Conservation (phyloP, 768 basidiomycete genomes). For the Amanita phalloides region DNA sequence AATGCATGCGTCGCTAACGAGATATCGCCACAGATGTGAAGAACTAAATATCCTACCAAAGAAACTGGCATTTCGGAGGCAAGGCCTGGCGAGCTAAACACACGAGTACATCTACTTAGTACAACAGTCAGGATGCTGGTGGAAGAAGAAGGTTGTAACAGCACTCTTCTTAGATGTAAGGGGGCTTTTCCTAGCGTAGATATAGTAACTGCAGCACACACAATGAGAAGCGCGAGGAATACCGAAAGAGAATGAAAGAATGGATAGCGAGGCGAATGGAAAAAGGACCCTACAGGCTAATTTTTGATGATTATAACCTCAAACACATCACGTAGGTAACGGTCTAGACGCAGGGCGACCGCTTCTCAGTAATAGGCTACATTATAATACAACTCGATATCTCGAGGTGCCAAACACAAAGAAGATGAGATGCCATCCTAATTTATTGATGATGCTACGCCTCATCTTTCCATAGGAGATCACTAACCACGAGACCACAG, state of each 20-base stretch:
- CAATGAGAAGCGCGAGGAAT: not conserved
- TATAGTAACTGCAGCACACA: not conserved
- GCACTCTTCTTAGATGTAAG: conserved; percentile 10
- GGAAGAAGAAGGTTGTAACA: conserved; percentile 1
- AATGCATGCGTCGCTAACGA: not conserved
- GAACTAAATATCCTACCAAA: not conserved
- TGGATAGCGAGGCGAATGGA: not conserved
- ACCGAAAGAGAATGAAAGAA: not conserved
- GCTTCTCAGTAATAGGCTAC: conserved; percentile 7
- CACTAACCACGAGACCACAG: not conserved
- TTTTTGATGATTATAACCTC: conserved; percentile 10
- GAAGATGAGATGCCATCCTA: not conserved
- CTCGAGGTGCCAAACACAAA: not conserved
- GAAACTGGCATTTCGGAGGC: not conserved
- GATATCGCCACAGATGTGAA: not conserved
- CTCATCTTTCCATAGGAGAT: not conserved
- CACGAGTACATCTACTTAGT: not conserved
- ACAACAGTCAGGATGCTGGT: not conserved
- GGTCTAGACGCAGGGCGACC: conserved; percentile 9
- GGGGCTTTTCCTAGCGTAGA: conserved; percentile 8
- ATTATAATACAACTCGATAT: conserved; percentile 2
- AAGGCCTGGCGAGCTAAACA: not conserved
- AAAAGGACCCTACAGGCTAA: not conserved
- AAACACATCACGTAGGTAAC: not conserved
- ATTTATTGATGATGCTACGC: not conserved